Percentiles rank a stretch among this genome's conserved stretches.
Conservation (phyloP, 495 filamentous ascomycete species). For the Podospora pseudopauciseta region DNA sequence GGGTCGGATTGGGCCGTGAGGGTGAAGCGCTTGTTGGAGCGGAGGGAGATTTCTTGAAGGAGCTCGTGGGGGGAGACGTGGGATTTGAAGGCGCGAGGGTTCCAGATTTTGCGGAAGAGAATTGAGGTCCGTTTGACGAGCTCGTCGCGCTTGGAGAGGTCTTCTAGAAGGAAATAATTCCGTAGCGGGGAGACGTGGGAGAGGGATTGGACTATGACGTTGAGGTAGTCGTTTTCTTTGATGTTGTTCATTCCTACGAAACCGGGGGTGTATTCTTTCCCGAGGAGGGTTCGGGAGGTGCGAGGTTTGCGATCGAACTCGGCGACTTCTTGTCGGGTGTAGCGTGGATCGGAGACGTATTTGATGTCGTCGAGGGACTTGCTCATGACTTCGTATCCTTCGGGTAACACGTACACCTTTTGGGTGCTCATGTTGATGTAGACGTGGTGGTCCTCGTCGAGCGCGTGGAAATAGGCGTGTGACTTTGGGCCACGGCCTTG, state of each 20-base stretch:
- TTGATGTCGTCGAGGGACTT: slow-evolving; percentile 98
- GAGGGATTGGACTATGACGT: slow-evolving; percentile 91
- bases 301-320: slow-evolving; percentile 75
- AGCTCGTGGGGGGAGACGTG: slow-evolving; percentile 98
- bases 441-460: slow-evolving; percentile 92
- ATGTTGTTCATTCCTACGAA: slow-evolving; percentile 99
- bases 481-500: slow-evolving; percentile 91
- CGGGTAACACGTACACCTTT: slow-evolving; percentile 91
- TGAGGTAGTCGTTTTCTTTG: slow-evolving; percentile 98
- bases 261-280: slow-evolving; percentile 82
- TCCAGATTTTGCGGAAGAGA: slow-evolving; percentile 96
- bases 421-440: slow-evolving; percentile 96
- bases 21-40: slow-evolving; percentile 87
- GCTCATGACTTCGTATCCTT: slow-evolving; percentile 94
- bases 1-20: slow-evolving; percentile 90
- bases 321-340: slow-evolving; percentile 70
- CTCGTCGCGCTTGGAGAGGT: slow-evolving; percentile 54
- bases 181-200: slow-evolving; percentile 86
- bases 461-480: slow-evolving; percentile 94
- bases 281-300: slow-evolving; percentile 71
- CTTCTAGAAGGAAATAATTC: slow-evolving; percentile 88
- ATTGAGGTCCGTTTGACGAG: slow-evolving; percentile 78
- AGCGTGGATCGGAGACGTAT: slow-evolving; percentile 92
- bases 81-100: slow-evolving; percentile 90
- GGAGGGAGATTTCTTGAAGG: slow-evolving; percentile 86